These are phyloP conservation scores for Aspergillus saccharolyticus DNA, from an alignment of 495 filamentous ascomycete genomes.

Conservation along the genomic window DNA sequence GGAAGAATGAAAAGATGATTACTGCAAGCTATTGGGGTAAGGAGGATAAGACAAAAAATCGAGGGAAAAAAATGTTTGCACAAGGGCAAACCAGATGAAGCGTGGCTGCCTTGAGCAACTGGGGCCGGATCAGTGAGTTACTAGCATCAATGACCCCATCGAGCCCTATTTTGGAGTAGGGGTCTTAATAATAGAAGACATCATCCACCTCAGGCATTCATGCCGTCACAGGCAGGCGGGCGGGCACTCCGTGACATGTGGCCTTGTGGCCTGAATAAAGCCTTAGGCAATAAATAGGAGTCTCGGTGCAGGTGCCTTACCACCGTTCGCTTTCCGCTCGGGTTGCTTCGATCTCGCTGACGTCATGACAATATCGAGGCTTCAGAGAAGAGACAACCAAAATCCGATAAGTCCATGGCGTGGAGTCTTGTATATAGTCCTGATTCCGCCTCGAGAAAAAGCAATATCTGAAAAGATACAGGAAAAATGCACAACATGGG, in stretches of 20 bases:
- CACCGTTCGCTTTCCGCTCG: not conserved
- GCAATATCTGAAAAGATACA: not conserved
- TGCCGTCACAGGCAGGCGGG: not conserved
- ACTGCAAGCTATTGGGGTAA: constrained; percentile 5
- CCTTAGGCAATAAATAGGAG: not conserved
- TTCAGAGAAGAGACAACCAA: not conserved
- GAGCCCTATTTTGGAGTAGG: constrained; percentile 1
- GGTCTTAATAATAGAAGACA: not conserved
- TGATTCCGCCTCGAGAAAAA: not conserved
- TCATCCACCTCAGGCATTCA: not conserved
- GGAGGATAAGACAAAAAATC: not conserved
- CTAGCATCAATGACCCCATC: constrained; percentile 6
- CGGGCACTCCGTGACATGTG: not conserved
- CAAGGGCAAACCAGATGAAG: constrained; percentile 4
- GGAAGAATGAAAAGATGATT: constrained; percentile 2
- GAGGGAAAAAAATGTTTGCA: constrained; percentile 4
- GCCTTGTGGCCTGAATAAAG: not conserved
- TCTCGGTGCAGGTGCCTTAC: not conserved
- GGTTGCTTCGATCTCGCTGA: not conserved
- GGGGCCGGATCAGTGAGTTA: not conserved
- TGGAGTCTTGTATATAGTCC: not conserved
- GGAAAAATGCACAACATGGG: not conserved
- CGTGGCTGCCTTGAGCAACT: constrained; percentile 15
- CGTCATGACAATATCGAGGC: not conserved
- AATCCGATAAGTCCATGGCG: not conserved